These are phyloP conservation scores for Ceratopteris richardii DNA, from an alignment of 75 land plant genomes.

Conservation along the genomic window DNA sequence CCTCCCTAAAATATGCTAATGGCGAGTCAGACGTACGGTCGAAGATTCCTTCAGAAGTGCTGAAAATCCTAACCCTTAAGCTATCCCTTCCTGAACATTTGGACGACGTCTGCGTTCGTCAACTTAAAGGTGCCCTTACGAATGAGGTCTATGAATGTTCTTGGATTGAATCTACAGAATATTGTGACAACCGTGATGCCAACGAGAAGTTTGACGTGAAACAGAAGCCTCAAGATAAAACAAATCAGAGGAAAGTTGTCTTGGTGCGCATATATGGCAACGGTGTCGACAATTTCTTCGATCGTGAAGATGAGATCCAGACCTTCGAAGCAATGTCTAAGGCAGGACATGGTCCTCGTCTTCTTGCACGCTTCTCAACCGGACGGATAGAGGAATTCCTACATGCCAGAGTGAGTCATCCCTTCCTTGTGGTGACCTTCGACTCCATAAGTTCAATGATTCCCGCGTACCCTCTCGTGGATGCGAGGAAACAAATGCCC, in stretches of 20 bases:
- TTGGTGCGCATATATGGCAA: slow-evolving; percentile 78
- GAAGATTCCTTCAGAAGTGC: slow-evolving; percentile 19
- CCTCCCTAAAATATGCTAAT: too few relatives aligned
- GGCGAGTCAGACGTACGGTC: not conserved
- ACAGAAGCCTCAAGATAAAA: slow-evolving; percentile 2
- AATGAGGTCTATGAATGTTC: slow-evolving; percentile 74
- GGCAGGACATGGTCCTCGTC: slow-evolving; percentile 61
- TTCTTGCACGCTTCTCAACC: slow-evolving; percentile 53
- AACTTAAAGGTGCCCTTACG: slow-evolving; percentile 89
- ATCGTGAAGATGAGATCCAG: slow-evolving; percentile 22
- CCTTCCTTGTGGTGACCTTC: too few relatives aligned
- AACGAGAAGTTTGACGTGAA: not conserved
- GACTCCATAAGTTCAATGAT: too few relatives aligned
- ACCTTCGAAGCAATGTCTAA: slow-evolving; percentile 23
- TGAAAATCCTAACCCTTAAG: slow-evolving; percentile 43
- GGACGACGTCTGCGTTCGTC: slow-evolving; percentile 32
- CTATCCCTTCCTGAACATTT: slow-evolving; percentile 45
- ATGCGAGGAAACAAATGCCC: too few relatives aligned
- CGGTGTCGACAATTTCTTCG: slow-evolving; percentile 56
- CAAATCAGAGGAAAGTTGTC: slow-evolving; percentile 17
- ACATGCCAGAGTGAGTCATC: slow-evolving; percentile 52
- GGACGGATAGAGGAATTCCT: slow-evolving; percentile 84
- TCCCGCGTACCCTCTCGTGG: too few relatives aligned
- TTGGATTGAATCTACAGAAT: slow-evolving; percentile 28
- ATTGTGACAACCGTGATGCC: not conserved